Evolutionary conservation across 2,329 filamentous ascomycete genomes (phyloP).

Genomic region (Paracoccidioides lutzii): DNA sequence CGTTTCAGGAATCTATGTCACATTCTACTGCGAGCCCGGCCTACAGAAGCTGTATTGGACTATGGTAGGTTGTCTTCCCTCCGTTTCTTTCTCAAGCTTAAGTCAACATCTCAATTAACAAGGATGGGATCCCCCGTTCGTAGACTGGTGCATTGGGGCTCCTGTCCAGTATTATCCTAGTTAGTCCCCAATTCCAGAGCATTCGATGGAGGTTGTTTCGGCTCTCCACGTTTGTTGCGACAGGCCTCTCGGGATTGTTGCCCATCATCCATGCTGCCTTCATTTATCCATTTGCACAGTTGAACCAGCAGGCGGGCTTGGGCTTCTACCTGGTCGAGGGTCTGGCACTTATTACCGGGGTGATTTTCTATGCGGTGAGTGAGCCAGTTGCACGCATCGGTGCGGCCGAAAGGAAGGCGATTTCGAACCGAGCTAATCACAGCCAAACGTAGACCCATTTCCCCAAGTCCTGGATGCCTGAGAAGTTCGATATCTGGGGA

Average conservation of each 20-base stretch:
- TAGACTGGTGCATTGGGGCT: constrained; percentile 29
- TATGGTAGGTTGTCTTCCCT: constrained; percentile 14
- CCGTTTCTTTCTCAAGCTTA: constrained; percentile 17
- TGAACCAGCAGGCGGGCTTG: constrained; percentile 15
- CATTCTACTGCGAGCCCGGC: constrained; percentile 18
- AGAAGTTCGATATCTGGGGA: constrained; percentile 34
- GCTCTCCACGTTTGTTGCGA: constrained; percentile 13
- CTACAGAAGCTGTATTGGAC: constrained; percentile 18
- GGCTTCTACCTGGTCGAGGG: constrained; percentile 19
- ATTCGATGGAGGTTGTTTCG: constrained; percentile 13
- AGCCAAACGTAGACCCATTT: constrained; percentile 25
- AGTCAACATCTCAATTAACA: neutral
- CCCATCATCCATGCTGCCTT: constrained; percentile 16
- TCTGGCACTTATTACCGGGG: constrained; percentile 12
- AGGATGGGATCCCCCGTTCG: neutral
- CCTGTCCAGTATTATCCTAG: constrained; percentile 20
- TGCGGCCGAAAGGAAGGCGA: neutral
- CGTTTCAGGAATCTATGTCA: constrained; percentile 22
- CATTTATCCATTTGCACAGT: constrained; percentile 14
- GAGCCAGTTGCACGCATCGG: neutral
- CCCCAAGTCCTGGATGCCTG: constrained; percentile 32
- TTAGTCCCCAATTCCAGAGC: constrained; percentile 21
- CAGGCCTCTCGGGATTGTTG: constrained; percentile 13
- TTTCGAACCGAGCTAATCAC: neutral
- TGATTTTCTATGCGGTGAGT: constrained; percentile 16